phyloP scores from a whole-genome alignment of 345 rosid species.

The Melaleuca alternifolia region DNA sequence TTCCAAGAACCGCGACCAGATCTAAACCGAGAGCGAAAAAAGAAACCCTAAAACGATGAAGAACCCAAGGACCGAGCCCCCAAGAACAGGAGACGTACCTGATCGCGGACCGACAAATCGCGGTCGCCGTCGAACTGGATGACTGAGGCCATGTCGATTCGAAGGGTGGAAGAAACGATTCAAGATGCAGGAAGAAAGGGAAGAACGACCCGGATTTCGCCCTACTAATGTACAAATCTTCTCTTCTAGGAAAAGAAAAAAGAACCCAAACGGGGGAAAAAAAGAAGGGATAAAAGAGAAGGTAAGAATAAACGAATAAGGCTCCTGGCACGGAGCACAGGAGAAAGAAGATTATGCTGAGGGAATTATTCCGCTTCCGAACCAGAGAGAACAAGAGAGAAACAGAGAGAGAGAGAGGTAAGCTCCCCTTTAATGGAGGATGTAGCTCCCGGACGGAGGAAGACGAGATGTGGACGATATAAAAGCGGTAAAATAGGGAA shows the following conservation, averaged over 20 bases:
- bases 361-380: background rate
- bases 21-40: background rate
- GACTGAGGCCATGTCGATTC: constrained; percentile 14
- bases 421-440: background rate
- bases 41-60: background rate
- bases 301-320: background rate
- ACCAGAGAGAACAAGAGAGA: no score
- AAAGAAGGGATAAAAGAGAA: background rate
- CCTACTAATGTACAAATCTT: background rate
- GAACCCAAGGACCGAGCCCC: background rate
- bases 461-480: background rate
- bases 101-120: constrained; percentile 12
- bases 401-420: background rate
- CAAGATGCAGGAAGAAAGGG: background rate
- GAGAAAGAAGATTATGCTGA: background rate
- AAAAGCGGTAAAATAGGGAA: background rate
- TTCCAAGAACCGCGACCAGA: background rate
- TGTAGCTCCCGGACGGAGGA: background rate
- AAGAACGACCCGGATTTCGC: background rate
- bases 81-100: constrained; percentile 5
- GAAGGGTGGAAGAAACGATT: background rate
- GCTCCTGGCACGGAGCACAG: background rate
- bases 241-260: background rate
- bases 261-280: background rate
- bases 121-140: constrained; percentile 1